Percentiles rank a stretch among this genome's conserved stretches.
These are phyloP conservation scores for Noccaea bulbosa DNA, from an alignment of 345 rosid genomes.

Conservation along the genomic window DNA sequence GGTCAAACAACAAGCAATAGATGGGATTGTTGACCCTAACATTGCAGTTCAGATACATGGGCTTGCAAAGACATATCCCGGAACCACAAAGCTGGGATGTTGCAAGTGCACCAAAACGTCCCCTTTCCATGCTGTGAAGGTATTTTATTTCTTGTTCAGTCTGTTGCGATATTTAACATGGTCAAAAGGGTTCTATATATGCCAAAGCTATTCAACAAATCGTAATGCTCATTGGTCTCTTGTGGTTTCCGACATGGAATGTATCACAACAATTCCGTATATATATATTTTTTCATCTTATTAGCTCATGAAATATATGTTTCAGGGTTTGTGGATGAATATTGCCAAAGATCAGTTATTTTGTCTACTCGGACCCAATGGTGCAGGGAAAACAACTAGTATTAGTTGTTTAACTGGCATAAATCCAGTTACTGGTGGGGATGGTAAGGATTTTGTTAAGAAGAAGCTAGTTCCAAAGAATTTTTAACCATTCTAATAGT, in stretches of 20 bases:
- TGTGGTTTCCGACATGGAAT: neutral
- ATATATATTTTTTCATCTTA: neutral
- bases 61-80: slow-evolving; percentile 75
- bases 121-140: slow-evolving; percentile 84
- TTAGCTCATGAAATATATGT: slow-evolving; percentile 8
- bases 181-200: neutral
- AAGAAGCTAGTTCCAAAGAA: neutral
- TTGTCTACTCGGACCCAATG: slow-evolving; percentile 96
- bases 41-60: slow-evolving; percentile 86
- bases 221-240: slow-evolving; percentile 6
- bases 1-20: slow-evolving; percentile 60
- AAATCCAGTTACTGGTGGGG: slow-evolving; percentile 76
- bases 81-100: slow-evolving; percentile 58
- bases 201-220: neutral
- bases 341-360: slow-evolving; percentile 79
- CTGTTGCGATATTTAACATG: too few species aligned
- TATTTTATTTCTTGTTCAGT: slow-evolving; percentile 16
- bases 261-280: neutral
- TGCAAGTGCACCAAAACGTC: slow-evolving; percentile 75
- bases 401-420: slow-evolving; percentile 86
- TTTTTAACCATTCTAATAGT: slow-evolving; percentile 14
- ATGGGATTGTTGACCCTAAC: slow-evolving; percentile 53
- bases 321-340: slow-evolving; percentile 85
- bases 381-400: slow-evolving; percentile 92
- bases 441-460: slow-evolving; percentile 53